Evolutionary conservation across 2,329 filamentous ascomycete genomes (phyloP).

Genomic region (Chrysoporthe cubensis): DNA sequence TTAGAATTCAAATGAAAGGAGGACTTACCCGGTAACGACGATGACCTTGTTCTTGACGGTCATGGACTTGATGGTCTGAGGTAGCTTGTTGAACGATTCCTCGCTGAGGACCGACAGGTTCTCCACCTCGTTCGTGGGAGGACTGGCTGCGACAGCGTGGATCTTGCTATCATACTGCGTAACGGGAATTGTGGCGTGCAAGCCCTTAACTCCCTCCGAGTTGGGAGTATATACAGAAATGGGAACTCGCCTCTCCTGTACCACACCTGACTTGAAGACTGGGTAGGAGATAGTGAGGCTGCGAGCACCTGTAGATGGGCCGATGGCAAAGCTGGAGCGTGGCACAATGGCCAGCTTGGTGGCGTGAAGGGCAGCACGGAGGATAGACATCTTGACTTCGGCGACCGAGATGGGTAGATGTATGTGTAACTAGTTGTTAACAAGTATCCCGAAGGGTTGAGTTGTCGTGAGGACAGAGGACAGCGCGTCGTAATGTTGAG

Average conservation of each 20-base stretch:
- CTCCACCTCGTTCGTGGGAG: constrained; percentile 49
- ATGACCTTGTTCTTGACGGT: constrained; percentile 36
- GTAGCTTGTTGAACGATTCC: constrained; percentile 59
- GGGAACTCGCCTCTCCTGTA: constrained; percentile 61
- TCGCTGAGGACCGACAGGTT: constrained; percentile 56
- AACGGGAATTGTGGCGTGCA: constrained; percentile 54
- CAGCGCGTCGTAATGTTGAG: too few relatives aligned
- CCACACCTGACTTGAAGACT: constrained; percentile 53
- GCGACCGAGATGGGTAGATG: too few relatives aligned
- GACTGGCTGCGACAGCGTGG: constrained; percentile 48
- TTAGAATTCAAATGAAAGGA: too few relatives aligned
- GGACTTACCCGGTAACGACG: too few relatives aligned
- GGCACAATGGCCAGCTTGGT: not conserved
- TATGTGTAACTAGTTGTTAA: too few relatives aligned
- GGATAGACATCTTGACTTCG: too few relatives aligned
- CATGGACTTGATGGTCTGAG: constrained; percentile 71
- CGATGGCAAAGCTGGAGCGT: not conserved
- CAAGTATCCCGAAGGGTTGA: too few relatives aligned
- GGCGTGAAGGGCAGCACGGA: not conserved
- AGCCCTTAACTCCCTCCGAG: constrained; percentile 44
- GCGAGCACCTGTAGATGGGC: constrained; percentile 30
- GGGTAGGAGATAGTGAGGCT: constrained; percentile 43
- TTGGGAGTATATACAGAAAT: constrained; percentile 58
- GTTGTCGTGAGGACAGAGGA: too few relatives aligned
- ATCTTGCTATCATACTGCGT: constrained; percentile 38